Conservation (phyloP, 1,284 basidiomycete genomes). For the Polyporus tsugae region DNA sequence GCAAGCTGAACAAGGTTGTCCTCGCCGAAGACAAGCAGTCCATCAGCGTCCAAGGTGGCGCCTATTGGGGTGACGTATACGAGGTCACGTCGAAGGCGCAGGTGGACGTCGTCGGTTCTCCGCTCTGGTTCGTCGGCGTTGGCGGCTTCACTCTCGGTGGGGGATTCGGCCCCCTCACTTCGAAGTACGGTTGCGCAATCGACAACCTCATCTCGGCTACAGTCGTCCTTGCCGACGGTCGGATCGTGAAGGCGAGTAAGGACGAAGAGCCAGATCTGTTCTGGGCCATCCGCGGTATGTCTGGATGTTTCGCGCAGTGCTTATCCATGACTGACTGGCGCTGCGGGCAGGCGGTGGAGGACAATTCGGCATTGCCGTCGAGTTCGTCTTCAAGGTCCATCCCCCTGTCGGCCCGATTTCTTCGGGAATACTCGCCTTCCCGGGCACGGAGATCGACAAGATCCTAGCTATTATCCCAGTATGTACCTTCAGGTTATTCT, state of each 20-base stretch:
- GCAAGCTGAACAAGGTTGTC: conserved; percentile 41
- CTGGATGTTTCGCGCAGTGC: background rate
- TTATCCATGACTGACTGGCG: background rate
- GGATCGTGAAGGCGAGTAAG: conserved; percentile 42
- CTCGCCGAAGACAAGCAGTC: conserved; percentile 41
- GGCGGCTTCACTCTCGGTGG: conserved; percentile 49
- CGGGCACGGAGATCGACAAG: conserved; percentile 26
- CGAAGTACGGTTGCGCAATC: conserved; percentile 47
- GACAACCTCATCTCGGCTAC: conserved; percentile 49
- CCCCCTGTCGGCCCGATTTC: conserved; percentile 36
- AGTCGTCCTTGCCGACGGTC: conserved; percentile 48
- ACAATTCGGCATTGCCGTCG: conserved; percentile 57
- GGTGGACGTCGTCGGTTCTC: conserved; percentile 42
- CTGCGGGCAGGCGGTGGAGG: conserved; percentile 48
- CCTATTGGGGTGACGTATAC: conserved; percentile 48
- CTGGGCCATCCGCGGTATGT: conserved; percentile 45
- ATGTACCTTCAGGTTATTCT: background rate
- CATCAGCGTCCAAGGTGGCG: conserved; percentile 46
- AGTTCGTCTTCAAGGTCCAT: conserved; percentile 48
- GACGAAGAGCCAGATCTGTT: conserved; percentile 34
- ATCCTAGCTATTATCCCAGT: conserved; percentile 22
- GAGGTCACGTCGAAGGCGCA: conserved; percentile 38
- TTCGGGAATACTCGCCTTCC: conserved; percentile 33
- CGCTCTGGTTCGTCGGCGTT: conserved; percentile 36
- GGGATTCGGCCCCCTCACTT: conserved; percentile 48